Conservation (phyloP, 371 early-diverging fungal species). For the Lichtheimia ornata region DNA sequence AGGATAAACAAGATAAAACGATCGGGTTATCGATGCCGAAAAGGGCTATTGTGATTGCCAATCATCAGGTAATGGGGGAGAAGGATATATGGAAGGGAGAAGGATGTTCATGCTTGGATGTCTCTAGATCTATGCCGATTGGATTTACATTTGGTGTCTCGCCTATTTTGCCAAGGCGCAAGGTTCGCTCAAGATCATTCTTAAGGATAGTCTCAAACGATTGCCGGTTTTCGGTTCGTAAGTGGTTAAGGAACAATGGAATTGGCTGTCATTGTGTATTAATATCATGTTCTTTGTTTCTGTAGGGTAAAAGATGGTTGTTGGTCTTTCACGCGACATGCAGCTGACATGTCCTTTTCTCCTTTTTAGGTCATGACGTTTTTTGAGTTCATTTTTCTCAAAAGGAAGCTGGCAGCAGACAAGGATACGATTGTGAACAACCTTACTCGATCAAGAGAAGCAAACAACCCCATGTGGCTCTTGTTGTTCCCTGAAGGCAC, state of each 20-base stretch:
- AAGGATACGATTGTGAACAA: slow-evolving; percentile 47
- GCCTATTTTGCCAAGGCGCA: slow-evolving; percentile 66
- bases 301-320: slow-evolving; percentile 1
- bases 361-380: slow-evolving; percentile 80
- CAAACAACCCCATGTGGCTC: slow-evolving; percentile 73
- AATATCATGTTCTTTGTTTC: too few species aligned
- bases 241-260: slow-evolving; percentile 11
- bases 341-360: neutral
- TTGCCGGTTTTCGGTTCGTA: slow-evolving; percentile 83
- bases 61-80: slow-evolving; percentile 66
- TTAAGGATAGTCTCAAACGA: slow-evolving; percentile 72
- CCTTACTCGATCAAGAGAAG: slow-evolving; percentile 32
- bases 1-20: slow-evolving; percentile 18
- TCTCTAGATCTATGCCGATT: slow-evolving; percentile 76
- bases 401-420: slow-evolving; percentile 80
- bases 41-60: slow-evolving; percentile 64
- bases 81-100: neutral
- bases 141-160: slow-evolving; percentile 83
- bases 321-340: too few species aligned
- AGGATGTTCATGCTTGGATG: neutral
- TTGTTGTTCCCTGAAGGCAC: slow-evolving; percentile 93
- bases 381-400: slow-evolving; percentile 82
- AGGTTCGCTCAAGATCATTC: slow-evolving; percentile 79
- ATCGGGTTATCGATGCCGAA: slow-evolving; percentile 41
- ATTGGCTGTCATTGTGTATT: neutral